phyloP scores from a whole-genome alignment of 2,329 filamentous ascomycete species.

The Cercospora zeina region DNA sequence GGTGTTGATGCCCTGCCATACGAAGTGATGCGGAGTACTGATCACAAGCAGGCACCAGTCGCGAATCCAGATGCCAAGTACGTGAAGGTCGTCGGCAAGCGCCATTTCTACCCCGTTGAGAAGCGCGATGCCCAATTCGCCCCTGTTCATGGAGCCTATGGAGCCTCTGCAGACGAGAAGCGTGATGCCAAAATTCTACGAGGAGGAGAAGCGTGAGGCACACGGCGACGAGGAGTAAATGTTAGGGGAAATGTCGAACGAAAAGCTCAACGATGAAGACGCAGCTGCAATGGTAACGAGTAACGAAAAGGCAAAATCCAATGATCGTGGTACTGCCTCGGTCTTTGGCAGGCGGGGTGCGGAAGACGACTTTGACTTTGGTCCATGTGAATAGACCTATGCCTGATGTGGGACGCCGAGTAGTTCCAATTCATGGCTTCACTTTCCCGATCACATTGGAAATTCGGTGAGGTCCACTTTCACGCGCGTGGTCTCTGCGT shows the following conservation, averaged over 20 bases:
- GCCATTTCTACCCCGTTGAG: conserved; percentile 15
- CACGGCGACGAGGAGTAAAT: neutral
- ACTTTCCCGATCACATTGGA: neutral
- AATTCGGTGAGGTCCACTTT: too few relatives aligned
- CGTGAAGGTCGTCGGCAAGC: conserved; percentile 15
- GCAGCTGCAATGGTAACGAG: neutral
- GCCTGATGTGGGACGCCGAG: neutral
- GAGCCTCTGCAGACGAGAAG: neutral
- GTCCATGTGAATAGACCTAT: neutral
- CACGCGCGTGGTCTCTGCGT: too few relatives aligned
- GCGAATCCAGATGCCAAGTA: conserved; percentile 9
- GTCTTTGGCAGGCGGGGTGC: neutral
- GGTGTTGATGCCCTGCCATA: neutral
- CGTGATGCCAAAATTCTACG: neutral
- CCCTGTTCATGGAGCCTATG: neutral
- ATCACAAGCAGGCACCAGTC: conserved; percentile 10
- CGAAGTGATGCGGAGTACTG: neutral
- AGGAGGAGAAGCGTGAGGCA: neutral
- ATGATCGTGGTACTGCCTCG: neutral
- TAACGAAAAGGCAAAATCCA: neutral
- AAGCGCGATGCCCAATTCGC: conserved; percentile 13
- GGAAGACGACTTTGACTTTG: neutral
- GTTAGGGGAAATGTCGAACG: neutral
- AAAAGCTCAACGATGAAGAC: neutral
- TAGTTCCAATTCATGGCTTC: neutral